Evolutionary conservation across 2,329 filamentous ascomycete species (phyloP).

Genomic region (Ceratocystis eucalypticola): DNA sequence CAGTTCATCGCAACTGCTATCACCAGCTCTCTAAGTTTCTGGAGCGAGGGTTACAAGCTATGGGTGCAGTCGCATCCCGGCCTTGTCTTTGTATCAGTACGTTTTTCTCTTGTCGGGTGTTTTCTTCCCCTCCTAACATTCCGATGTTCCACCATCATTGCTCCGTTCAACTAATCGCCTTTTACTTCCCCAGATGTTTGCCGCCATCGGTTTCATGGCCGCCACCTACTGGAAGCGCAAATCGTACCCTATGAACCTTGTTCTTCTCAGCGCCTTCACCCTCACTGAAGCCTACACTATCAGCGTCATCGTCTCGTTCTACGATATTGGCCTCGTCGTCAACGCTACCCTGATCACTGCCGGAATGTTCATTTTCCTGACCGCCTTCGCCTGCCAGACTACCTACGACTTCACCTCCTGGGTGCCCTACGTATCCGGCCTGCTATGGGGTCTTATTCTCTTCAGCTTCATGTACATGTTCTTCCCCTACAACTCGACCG

Average conservation of each 20-base stretch:
- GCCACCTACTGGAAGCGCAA: constrained; percentile 93
- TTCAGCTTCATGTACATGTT: constrained; percentile 90
- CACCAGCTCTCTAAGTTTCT: constrained; percentile 75
- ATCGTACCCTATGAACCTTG: constrained; percentile 83
- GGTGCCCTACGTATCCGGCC: constrained; percentile 90
- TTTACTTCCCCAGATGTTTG: constrained; percentile 43
- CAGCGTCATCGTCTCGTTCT: constrained; percentile 84
- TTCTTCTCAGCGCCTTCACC: constrained; percentile 86
- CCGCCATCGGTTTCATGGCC: constrained; percentile 70
- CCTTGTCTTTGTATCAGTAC: constrained; percentile 71
- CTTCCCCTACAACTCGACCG: constrained; percentile 67
- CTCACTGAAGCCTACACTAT: constrained; percentile 86
- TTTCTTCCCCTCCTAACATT: not conserved
- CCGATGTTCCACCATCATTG: not conserved
- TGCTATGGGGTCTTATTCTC: constrained; percentile 75
- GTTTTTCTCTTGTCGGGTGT: constrained; percentile 23
- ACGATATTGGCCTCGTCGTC: constrained; percentile 68
- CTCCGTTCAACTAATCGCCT: not conserved
- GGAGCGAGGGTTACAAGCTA: constrained; percentile 58
- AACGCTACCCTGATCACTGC: constrained; percentile 82
- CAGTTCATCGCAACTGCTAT: constrained; percentile 76
- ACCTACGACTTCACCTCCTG: constrained; percentile 97
- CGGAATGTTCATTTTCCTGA: constrained; percentile 66
- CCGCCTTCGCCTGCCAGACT: constrained; percentile 85
- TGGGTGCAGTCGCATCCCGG: constrained; percentile 80